Evolutionary conservation across 371 early-diverging fungal species (phyloP), one percentile per base, ranked within the genome.

Genomic region (Syncephalastrum monosporum): DNA sequence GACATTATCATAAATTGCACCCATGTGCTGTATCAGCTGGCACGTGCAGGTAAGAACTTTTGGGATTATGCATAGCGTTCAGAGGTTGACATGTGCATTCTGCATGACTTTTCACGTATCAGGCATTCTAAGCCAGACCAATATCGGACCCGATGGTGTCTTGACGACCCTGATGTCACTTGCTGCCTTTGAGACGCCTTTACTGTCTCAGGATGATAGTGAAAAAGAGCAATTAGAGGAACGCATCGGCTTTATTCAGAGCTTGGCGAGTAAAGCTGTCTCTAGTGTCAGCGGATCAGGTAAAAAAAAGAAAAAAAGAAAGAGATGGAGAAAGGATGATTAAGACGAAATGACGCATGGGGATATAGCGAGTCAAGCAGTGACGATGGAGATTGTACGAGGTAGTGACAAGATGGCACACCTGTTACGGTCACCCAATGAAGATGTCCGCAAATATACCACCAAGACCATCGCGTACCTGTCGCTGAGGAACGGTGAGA

Each of bases 391-490:
- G 43, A 43, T 64, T 3, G 49, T 73, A 24, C 58, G 68, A 48
- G 61, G 57, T 7, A 66, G 74, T 4, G 56, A 63, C 42, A 64
- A 60, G n/a, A 44, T 82, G 19, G 58, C 75, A 3, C 43, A 44
- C 47, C 47, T 77, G n/a, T 38, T 82, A 21, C 47, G 65, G 27
- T 70, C 77, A 1, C 41, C 48, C 0, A 73, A 77, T 47, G 53
- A 55, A 7, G 74, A 77, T 55, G 77, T 79, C 13, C 56, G 67
- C 54, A 85, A 82, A 62, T 85, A 85, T 52, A 75, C 68, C 4
- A 81, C 82, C 42, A 85, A 85, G 47, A 73, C 85, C 14, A 71
- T 82, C 55, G 85, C 85, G 0, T 85, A 80, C 52, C 50, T 85
- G 5, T 84, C 85, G 0, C 64, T 84, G 23, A 65, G 82, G 23